Percentiles rank a stretch among this genome's conserved stretches.
These are phyloP conservation scores for Cutaneotrichosporon dermatis DNA, from an alignment of 1,284 basidiomycete genomes.

Conservation along the genomic window DNA sequence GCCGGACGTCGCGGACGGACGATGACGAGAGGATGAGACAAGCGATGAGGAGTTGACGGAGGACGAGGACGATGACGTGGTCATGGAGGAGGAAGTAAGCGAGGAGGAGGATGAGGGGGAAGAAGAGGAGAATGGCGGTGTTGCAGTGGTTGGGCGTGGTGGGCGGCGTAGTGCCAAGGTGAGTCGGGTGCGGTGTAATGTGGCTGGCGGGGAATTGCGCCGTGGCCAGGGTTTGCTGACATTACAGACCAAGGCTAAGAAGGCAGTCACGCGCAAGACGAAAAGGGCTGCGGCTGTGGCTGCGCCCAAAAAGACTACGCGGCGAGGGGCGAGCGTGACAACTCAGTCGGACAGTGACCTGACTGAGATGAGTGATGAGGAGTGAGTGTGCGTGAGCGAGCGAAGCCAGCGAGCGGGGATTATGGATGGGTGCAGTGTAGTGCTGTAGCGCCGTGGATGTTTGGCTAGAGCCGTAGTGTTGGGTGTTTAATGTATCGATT, in stretches of 20 bases:
- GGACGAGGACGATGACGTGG: slow-evolving; percentile 23
- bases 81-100: slow-evolving; percentile 9
- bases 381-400: too few relatives aligned
- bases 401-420: too few relatives aligned
- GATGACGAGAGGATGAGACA: slow-evolving; percentile 9
- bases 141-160: slow-evolving; percentile 35
- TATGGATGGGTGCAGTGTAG: background rate
- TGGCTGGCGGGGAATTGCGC: too few relatives aligned
- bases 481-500: too few relatives aligned
- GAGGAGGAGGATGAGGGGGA: slow-evolving; percentile 21
- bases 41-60: slow-evolving; percentile 5
- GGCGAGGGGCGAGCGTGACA: background rate
- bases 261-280: slow-evolving; percentile 25
- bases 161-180: slow-evolving; percentile 44
- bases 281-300: background rate
- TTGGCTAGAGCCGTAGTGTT: too few relatives aligned
- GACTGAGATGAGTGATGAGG: slow-evolving; percentile 5
- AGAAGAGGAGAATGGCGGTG: slow-evolving; percentile 13
- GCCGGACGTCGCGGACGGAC: background rate
- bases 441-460: too few relatives aligned
- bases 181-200: slow-evolving; percentile 7
- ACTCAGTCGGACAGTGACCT: slow-evolving; percentile 8
- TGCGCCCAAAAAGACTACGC: background rate
- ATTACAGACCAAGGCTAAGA: slow-evolving; percentile 37
- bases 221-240: background rate